Evolutionary conservation across 768 basidiomycete species (phyloP).

Genomic region (Auricularia heimuer): DNA sequence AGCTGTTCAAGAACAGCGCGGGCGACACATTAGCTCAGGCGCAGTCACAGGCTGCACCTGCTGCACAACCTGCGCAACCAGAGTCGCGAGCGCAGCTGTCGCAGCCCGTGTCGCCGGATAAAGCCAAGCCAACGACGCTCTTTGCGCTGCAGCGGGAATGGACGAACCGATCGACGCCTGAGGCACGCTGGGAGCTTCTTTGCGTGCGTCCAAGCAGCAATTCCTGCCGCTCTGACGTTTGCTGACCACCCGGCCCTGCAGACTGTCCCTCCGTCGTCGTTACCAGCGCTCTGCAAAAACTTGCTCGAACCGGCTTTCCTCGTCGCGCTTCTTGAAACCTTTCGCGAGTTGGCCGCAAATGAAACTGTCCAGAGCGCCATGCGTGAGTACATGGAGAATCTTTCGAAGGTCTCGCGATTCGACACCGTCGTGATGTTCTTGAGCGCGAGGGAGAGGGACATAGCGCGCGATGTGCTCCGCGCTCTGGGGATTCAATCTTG

Average conservation of each 20-base stretch:
- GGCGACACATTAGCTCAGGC: slow-evolving; percentile 12
- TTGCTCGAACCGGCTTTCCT: slow-evolving; percentile 62
- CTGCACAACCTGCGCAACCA: slow-evolving; percentile 2
- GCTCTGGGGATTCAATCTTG: background rate
- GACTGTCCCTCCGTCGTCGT: slow-evolving; percentile 42
- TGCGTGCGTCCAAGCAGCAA: slow-evolving; percentile 32
- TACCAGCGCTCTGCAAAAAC: slow-evolving; percentile 57
- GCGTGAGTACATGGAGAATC: slow-evolving; percentile 40
- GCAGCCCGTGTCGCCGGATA: slow-evolving; percentile 3
- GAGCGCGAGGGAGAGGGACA: slow-evolving; percentile 40
- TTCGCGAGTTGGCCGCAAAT: slow-evolving; percentile 21
- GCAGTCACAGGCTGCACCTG: background rate
- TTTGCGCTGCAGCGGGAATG: slow-evolving; percentile 58
- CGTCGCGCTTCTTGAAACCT: slow-evolving; percentile 43
- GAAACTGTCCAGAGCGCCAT: slow-evolving; percentile 17
- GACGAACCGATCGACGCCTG: slow-evolving; percentile 32
- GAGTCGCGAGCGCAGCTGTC: background rate
- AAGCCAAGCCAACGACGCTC: slow-evolving; percentile 25
- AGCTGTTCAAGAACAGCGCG: slow-evolving; percentile 34
- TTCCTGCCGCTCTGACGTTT: slow-evolving; percentile 1
- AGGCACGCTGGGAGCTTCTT: slow-evolving; percentile 49
- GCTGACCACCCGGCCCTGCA: slow-evolving; percentile 18
- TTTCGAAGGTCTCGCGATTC: slow-evolving; percentile 51
- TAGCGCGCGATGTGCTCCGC: background rate
- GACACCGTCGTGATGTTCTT: slow-evolving; percentile 55